phyloP scores from a whole-genome alignment of 208 protist genomes.

The Wallacemonas sp. region DNA sequence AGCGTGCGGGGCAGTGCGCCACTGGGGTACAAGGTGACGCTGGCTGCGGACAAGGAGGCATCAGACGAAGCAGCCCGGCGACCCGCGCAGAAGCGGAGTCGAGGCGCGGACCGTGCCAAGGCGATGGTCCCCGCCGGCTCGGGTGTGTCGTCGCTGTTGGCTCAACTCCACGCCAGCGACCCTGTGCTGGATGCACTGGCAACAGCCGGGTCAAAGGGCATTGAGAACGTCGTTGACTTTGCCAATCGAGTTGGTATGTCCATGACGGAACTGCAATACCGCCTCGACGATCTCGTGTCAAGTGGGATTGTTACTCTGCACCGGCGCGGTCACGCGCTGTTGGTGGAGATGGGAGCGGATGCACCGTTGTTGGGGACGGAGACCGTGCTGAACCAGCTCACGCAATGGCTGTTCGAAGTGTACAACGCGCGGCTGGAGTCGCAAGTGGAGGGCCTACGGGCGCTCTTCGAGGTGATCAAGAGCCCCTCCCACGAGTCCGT shows the following conservation, averaged over 20 bases:
- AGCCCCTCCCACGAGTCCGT: slow-evolving; percentile 50
- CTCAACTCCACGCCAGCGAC: slow-evolving; percentile 63
- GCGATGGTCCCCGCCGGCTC: slow-evolving; percentile 2
- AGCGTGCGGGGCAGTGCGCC: slow-evolving; percentile 44
- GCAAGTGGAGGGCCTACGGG: slow-evolving; percentile 37
- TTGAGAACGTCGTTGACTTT: slow-evolving; percentile 51
- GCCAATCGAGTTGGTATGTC: slow-evolving; percentile 62
- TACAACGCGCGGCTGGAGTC: slow-evolving; percentile 38
- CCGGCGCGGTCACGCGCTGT: slow-evolving; percentile 18
- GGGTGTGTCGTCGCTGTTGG: slow-evolving; percentile 50
- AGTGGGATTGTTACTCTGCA: slow-evolving; percentile 33
- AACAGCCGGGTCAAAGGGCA: slow-evolving; percentile 20
- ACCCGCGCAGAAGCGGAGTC: slow-evolving; percentile 20
- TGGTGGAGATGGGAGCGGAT: slow-evolving; percentile 24
- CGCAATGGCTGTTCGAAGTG: slow-evolving; percentile 21
- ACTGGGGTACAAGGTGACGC: slow-evolving; percentile 47
- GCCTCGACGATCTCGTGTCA: slow-evolving; percentile 54
- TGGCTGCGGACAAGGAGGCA: not conserved
- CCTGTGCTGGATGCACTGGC: slow-evolving; percentile 57
- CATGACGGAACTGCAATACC: slow-evolving; percentile 56
- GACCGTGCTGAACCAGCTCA: slow-evolving; percentile 21
- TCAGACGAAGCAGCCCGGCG: not conserved
- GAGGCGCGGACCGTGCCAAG: not conserved
- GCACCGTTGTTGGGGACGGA: slow-evolving; percentile 41
- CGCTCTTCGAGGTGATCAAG: slow-evolving; percentile 59